Percentiles rank a stretch among this genome's conserved stretches.
Evolutionary conservation across 495 filamentous ascomycete genomes (phyloP).

Genomic region (Amphirosellinia nigrospora): DNA sequence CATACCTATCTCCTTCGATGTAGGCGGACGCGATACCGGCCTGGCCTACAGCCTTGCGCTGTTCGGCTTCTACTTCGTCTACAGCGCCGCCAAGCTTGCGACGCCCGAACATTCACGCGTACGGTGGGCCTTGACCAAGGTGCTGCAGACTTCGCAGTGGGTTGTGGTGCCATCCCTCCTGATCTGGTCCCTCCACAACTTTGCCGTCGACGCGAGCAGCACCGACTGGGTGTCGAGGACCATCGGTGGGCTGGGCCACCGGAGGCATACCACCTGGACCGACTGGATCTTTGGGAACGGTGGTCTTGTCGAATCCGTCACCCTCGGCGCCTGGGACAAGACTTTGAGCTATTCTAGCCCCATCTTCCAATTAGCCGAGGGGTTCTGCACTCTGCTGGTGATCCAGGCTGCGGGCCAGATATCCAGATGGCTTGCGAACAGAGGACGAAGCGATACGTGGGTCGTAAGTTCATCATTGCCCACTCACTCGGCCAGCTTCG

Average conservation of each 20-base stretch:
- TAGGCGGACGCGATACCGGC: constrained; percentile 91
- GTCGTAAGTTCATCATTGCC: constrained; percentile 70
- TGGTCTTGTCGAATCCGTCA: constrained; percentile 75
- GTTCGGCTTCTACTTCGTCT: constrained; percentile 86
- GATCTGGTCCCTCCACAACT: constrained; percentile 93
- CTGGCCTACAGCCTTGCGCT: constrained; percentile 89
- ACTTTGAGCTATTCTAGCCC: constrained; percentile 92
- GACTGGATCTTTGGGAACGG: constrained; percentile 86
- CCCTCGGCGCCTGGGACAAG: constrained; percentile 88
- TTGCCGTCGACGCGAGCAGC: constrained; percentile 82
- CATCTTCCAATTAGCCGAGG: constrained; percentile 90
- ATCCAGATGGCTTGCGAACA: constrained; percentile 93
- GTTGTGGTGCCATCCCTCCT: constrained; percentile 79
- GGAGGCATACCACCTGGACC: constrained; percentile 66
- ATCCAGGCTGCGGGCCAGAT: constrained; percentile 95
- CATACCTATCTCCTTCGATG: constrained; percentile 95
- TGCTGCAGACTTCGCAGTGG: constrained; percentile 80
- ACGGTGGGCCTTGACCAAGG: constrained; percentile 68
- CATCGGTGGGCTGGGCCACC: constrained; percentile 65
- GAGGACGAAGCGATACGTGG: constrained; percentile 91
- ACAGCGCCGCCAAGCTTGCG: constrained; percentile 77
- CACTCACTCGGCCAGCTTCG: background rate
- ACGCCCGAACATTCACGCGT: constrained; percentile 82
- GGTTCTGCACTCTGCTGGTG: constrained; percentile 94
- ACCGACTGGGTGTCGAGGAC: constrained; percentile 82